Base-by-base conservation (phyloP, 257 asterid species). In the Nicotiana knightiana region DNA sequence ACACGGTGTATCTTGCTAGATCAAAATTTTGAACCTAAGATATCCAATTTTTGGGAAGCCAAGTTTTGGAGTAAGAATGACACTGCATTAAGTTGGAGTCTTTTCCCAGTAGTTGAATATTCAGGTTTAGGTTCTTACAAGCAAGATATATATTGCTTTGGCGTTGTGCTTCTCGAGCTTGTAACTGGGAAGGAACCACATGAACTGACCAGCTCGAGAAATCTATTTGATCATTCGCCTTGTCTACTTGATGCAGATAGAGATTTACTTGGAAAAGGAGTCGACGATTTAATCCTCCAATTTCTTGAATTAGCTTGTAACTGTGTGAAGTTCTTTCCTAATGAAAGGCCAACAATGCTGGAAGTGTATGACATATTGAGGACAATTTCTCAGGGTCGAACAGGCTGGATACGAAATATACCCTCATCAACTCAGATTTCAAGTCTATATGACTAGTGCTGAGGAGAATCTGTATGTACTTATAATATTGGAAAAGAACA, bases 131-230 rank as follows among this genome's bases (percentile, higher is more conserved):
- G 76, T 28, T 77, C 68, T 63, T 79, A 58, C 58, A 67, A 77
- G 81, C 65, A 75, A 51, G 87, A 86, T 39, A 86, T 84, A 0
- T 71, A 67, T 59, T 32, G 68, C 28, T 85, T 85, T 18, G 90
- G 90, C 0, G 51, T 70, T 15, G 67, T 87, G 79, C 82, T 87
- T 66, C 35, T 87, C 6, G 87, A 87, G 83, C 77, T 83, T 21
- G 64, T 85, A n/a, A 81, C 82, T 0, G 62, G 88, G 16, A 80
- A 48, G 58, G 80, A 79, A 54, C 67, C 81, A 6, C 77, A 37
- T 13, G 81, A 75, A 51, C 4, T 85, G 21, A 12, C 51, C 3
- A 79, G 63, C 48, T 75, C 81, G 1, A 57, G 64, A 2, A 67
- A 77, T 62, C 55, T 79, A 55, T 33, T 57, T 17, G 79, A 66